phyloP scores from a whole-genome alignment of 306 rosid species.

The Cucurbita ficifolia region DNA sequence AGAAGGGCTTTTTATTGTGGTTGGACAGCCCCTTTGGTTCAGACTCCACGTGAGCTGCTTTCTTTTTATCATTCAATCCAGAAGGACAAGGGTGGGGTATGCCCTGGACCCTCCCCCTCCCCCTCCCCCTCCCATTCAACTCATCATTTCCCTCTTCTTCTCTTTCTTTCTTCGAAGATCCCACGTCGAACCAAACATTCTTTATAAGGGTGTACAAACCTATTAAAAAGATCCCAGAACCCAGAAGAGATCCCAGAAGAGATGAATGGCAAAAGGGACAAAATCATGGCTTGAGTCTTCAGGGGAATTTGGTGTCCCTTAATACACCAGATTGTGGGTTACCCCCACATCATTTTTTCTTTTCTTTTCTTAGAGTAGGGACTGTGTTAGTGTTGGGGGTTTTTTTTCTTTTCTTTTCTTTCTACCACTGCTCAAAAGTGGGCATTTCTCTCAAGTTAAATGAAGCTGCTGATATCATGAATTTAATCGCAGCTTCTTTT shows the following conservation, averaged over 20 bases:
- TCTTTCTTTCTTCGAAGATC: conserved; percentile 65
- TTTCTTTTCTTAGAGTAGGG: neutral
- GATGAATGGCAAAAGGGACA: neutral
- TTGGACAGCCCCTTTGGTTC: conserved; percentile 85
- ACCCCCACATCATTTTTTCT: neutral
- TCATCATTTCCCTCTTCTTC: conserved; percentile 47
- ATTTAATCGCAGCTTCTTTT: neutral
- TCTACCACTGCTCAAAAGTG: no score
- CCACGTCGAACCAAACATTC: neutral
- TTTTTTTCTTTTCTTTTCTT: neutral
- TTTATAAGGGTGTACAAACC: no score
- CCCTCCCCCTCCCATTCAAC: conserved; percentile 56
- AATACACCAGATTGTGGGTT: neutral
- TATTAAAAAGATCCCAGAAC: no score
- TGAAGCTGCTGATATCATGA: neutral
- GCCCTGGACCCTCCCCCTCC: no score
- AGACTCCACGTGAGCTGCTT: conserved; percentile 99
- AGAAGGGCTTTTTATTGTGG: conserved; percentile 43
- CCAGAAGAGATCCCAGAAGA: no score
- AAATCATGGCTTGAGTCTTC: neutral
- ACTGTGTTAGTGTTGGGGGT: neutral
- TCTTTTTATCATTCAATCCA: conserved; percentile 75
- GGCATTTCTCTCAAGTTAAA: no score
- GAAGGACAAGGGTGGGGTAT: conserved; percentile 65
- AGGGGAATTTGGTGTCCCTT: conserved; percentile 11